A percentile compares a stretch with the other conserved stretches of the same genome.
These are phyloP conservation scores for Lenzites betulinus DNA, from an alignment of 768 basidiomycete species.

Conservation along the genomic window DNA sequence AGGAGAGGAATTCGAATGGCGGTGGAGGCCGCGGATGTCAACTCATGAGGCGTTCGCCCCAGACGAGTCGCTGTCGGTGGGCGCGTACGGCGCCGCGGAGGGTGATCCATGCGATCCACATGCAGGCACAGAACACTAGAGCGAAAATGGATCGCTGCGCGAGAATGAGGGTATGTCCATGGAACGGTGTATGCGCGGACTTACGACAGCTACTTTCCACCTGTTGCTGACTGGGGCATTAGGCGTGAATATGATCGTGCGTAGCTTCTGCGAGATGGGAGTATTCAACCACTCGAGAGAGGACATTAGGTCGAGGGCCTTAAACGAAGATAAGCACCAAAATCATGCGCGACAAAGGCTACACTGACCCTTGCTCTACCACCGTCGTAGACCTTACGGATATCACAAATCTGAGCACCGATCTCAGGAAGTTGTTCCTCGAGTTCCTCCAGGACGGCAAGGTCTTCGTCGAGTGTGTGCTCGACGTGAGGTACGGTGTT, in stretches of 20 bases:
- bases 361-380: constrained; percentile 63
- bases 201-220: constrained; percentile 67
- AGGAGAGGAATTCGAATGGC: background rate
- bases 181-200: background rate
- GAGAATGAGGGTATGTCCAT: background rate
- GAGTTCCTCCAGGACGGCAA: constrained; percentile 57
- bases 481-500: constrained; percentile 65
- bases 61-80: constrained; percentile 72
- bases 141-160: constrained; percentile 48
- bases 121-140: constrained; percentile 56
- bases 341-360: background rate
- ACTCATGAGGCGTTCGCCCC: constrained; percentile 79
- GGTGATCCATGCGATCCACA: constrained; percentile 61
- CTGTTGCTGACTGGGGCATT: constrained; percentile 71
- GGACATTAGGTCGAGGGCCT: constrained; percentile 67
- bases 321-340: background rate
- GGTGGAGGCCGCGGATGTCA: constrained; percentile 32
- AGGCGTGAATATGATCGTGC: constrained; percentile 71
- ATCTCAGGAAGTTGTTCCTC: constrained; percentile 61
- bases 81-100: constrained; percentile 70
- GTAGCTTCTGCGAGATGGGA: constrained; percentile 75
- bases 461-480: constrained; percentile 60
- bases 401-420: constrained; percentile 60
- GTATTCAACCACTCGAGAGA: constrained; percentile 79
- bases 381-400: constrained; percentile 68